A percentile compares a stretch with the other conserved stretches of the same genome.
Conservation (phyloP, 208 protist species). For the Acanthamoeba castellanii region DNA sequence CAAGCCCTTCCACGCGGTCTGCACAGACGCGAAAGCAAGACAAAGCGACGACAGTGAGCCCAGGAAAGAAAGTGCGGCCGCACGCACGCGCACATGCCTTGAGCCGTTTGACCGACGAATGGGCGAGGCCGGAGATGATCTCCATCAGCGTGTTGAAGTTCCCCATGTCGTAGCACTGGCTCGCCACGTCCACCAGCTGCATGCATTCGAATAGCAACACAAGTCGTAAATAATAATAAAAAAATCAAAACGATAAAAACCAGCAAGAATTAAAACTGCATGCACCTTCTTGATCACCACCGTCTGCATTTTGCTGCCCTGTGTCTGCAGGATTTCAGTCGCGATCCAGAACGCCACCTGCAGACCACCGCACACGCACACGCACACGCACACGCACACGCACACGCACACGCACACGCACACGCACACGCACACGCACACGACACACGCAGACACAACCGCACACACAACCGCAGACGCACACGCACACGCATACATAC, state of each 20-base stretch:
- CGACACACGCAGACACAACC: background rate
- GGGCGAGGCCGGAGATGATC: slow-evolving; percentile 17
- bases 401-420: too few relatives aligned
- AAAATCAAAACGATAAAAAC: background rate
- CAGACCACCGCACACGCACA: background rate
- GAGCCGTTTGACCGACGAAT: slow-evolving; percentile 13
- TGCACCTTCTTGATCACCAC: slow-evolving; percentile 54
- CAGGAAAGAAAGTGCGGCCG: background rate
- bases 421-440: too few relatives aligned
- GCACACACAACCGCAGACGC: too few relatives aligned
- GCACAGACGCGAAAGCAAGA: background rate
- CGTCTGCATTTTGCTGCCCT: slow-evolving; percentile 37
- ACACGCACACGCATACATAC: too few relatives aligned
- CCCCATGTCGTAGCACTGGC: slow-evolving; percentile 10
- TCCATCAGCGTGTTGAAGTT: slow-evolving; percentile 57
- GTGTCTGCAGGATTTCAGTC: slow-evolving; percentile 11
- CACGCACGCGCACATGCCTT: background rate
- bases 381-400: too few relatives aligned
- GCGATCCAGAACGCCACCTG: slow-evolving; percentile 45
- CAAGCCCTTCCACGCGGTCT: background rate
- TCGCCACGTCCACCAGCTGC: slow-evolving; percentile 24
- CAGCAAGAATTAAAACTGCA: too few relatives aligned
- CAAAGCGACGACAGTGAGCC: too few relatives aligned
- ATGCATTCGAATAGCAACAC: background rate
- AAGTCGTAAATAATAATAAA: background rate